phyloP scores from a whole-genome alignment of 768 basidiomycete species.

The Flagelloscypha sp. region DNA sequence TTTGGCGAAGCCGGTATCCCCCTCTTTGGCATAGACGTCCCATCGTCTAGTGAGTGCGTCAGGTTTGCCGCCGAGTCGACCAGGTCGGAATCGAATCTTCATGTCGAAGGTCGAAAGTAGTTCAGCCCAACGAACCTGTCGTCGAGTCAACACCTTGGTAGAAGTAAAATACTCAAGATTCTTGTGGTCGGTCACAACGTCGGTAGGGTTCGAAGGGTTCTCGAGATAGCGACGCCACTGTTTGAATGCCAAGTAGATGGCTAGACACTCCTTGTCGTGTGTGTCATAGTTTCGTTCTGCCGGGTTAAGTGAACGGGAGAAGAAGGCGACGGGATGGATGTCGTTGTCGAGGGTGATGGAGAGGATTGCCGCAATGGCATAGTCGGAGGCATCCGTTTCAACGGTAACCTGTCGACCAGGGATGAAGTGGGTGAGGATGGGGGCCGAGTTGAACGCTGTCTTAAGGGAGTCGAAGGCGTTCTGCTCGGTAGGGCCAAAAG shows the following conservation, averaged over 20 bases:
- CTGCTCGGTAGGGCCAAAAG: slow-evolving; percentile 10
- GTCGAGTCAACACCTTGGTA: slow-evolving; percentile 18
- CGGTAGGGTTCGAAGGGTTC: slow-evolving; percentile 2
- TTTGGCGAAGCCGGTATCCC: slow-evolving; percentile 16
- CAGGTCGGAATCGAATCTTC: slow-evolving; percentile 11
- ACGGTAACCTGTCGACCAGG: slow-evolving; percentile 12
- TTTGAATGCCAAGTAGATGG: slow-evolving; percentile 26
- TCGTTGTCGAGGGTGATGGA: slow-evolving; percentile 13
- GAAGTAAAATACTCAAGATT: slow-evolving; percentile 23
- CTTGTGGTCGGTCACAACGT: slow-evolving; percentile 18
- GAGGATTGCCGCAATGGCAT: slow-evolving; percentile 20
- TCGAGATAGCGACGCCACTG: slow-evolving; percentile 2
- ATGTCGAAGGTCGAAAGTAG: slow-evolving; percentile 13
- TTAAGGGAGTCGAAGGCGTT: slow-evolving; percentile 24
- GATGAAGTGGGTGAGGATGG: slow-evolving; percentile 15
- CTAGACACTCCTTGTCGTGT: slow-evolving; percentile 44
- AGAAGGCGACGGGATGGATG: slow-evolving; percentile 32
- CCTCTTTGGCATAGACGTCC: slow-evolving; percentile 21
- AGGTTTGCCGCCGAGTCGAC: slow-evolving; percentile 12
- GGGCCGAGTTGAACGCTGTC: slow-evolving; percentile 17
- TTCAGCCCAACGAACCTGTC: slow-evolving; percentile 28
- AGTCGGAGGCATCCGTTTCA: slow-evolving; percentile 24
- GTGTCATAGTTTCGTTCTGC: slow-evolving; percentile 40
- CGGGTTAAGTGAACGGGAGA: slow-evolving; percentile 19
- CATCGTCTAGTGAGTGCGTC: slow-evolving; percentile 18